phyloP scores from a whole-genome alignment of 2,329 filamentous ascomycete genomes.

The Grosmannia serpens region DNA sequence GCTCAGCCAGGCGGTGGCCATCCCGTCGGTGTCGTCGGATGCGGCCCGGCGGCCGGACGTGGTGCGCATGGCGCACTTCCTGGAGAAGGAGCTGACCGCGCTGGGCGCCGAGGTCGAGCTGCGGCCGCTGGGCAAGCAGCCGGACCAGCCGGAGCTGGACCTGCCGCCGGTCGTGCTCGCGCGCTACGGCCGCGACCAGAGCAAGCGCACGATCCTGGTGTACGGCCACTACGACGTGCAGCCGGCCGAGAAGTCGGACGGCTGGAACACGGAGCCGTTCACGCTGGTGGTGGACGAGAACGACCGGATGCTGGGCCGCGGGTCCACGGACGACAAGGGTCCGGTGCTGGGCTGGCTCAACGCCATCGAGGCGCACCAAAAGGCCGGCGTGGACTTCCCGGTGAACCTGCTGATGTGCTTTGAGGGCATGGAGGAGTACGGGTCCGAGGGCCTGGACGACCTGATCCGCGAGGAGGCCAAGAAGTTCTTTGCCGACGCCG shows the following conservation, averaged over 20 bases:
- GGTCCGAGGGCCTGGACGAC: constrained; percentile 90
- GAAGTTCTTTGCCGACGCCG: constrained; percentile 88
- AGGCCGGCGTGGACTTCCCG: constrained; percentile 85
- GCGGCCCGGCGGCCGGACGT: constrained; percentile 84
- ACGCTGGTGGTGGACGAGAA: constrained; percentile 77
- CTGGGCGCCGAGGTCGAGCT: constrained; percentile 84
- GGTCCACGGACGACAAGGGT: constrained; percentile 95
- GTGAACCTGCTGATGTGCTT: constrained; percentile 99
- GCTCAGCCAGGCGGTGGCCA: constrained; percentile 83
- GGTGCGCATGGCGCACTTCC: constrained; percentile 89
- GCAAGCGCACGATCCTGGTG: constrained; percentile 88
- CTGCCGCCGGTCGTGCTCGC: constrained; percentile 88
- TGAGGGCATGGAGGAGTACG: constrained; percentile 99
- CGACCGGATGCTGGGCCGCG: constrained; percentile 91
- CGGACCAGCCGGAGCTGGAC: constrained; percentile 77
- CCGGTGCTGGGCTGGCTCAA: constrained; percentile 96
- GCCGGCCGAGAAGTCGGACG: constrained; percentile 83
- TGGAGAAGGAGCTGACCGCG: constrained; percentile 68
- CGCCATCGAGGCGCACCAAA: constrained; percentile 94
- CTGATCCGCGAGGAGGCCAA: constrained; percentile 86
- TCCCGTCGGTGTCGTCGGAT: constrained; percentile 90
- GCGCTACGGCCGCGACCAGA: constrained; percentile 83
- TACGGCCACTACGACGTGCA: constrained; percentile 99
- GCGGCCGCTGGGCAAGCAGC: constrained; percentile 81
- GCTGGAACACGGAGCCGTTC: constrained; percentile 94